Base-by-base conservation (phyloP, 148 eudicot genomes). In the Heliosperma pusillum region DNA sequence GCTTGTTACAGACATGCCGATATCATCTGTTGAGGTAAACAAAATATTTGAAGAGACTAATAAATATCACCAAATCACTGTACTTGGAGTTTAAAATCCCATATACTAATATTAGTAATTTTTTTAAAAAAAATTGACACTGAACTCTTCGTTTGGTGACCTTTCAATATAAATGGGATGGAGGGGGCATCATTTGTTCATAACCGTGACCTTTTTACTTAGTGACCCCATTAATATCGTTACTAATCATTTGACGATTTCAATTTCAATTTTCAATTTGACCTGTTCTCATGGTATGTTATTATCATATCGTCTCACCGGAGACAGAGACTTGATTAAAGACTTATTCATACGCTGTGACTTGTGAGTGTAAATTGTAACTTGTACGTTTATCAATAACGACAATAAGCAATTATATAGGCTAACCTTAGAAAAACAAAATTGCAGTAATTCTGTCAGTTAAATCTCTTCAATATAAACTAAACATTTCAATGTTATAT, bases 1-100 rank as follows among this genome's bases (percentile, higher is more conserved):
- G 42, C 86, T 89, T 30, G 88, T 89, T 21, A 85, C 90, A 2
- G 90, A 89, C 80, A 82, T 87, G 74, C 92, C 90, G 19, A 79
- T 87, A 72, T 85, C 90, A 10, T 85, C 92, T 8, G 79, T 82
- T n/a, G 88, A 87, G 92, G 92, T 89, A 85, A 69, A 40, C 1
- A 62, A 64, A 55, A 7, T 13, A 24, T 15, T 60, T 22, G 62
- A 17, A 53, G 20, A 65, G n/a, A 13, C 42, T 26, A 17, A 55
- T 44, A 36, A 30, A 26, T 50, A 50, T 50, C 17, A 11, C 55
- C 17, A 50, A 5, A 50, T 16, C 55, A 16, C 17, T 50, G 0
- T 17, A 3, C 17, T 47, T 47, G 1, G 16, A n/a, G n/a, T n/a
- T n/a, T 47, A 11, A 13, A 47, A 13, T 47, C 53, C 3, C 13